Conservation (phyloP, 805 yeast species). For the Hyphopichia homilentoma region DNA sequence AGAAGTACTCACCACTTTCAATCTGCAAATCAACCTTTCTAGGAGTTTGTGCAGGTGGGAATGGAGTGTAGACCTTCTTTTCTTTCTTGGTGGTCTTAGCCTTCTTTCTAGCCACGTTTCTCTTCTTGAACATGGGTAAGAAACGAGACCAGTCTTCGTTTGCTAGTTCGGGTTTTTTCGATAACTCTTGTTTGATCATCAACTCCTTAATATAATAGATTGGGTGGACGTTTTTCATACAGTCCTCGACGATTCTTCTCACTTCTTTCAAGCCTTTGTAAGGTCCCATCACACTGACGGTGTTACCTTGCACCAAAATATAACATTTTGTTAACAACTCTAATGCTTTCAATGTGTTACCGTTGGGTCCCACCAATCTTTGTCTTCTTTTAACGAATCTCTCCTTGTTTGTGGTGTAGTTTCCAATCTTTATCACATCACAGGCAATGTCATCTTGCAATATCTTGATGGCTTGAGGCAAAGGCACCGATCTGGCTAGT, state of each 20-base stretch:
- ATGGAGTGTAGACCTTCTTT: constrained; percentile 89
- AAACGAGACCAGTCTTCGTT: constrained; percentile 96
- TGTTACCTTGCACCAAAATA: constrained; percentile 93
- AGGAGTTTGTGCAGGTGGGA: constrained; percentile 97
- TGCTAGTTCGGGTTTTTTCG: constrained; percentile 92
- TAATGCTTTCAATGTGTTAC: constrained; percentile 92
- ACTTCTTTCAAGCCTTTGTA: constrained; percentile 88
- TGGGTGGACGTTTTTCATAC: constrained; percentile 97
- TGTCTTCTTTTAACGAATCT: constrained; percentile 94
- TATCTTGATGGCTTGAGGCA: constrained; percentile 92
- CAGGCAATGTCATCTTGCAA: constrained; percentile 91
- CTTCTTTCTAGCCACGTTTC: constrained; percentile 91
- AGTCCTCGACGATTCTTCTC: constrained; percentile 93
- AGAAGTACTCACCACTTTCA: constrained; percentile 97
- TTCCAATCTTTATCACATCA: constrained; percentile 94
- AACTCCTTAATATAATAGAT: constrained; percentile 95
- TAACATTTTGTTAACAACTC: constrained; percentile 95
- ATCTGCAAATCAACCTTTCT: constrained; percentile 96
- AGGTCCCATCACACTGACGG: constrained; percentile 97
- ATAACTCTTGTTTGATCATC: constrained; percentile 94
- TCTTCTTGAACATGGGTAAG: constrained; percentile 93
- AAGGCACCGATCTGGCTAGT: constrained; percentile 93
- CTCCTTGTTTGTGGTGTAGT: constrained; percentile 83
- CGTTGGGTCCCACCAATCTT: constrained; percentile 93
- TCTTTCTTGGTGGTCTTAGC: constrained; percentile 63